A percentile compares a stretch with the other conserved stretches of the same genome.
Evolutionary conservation across 768 basidiomycete genomes (phyloP).

Genomic region (Termitomyces sp.): DNA sequence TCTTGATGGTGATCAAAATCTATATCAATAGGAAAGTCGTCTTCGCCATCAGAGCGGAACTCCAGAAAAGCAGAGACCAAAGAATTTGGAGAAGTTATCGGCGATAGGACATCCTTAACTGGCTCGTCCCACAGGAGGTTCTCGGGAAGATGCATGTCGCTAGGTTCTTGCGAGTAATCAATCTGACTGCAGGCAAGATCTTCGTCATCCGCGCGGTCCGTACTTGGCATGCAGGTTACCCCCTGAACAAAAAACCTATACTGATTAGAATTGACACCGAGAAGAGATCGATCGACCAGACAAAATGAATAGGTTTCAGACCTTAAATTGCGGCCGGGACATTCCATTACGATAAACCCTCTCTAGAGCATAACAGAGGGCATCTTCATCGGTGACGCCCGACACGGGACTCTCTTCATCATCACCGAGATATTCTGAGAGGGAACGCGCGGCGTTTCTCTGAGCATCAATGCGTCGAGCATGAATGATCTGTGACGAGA

Average conservation of each 20-base stretch:
- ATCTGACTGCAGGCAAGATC: slow-evolving; percentile 12
- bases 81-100: neutral
- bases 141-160: slow-evolving; percentile 1
- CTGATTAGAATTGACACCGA: slow-evolving; percentile 22
- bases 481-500: slow-evolving; percentile 20
- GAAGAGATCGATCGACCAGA: slow-evolving; percentile 3
- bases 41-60: slow-evolving; percentile 4
- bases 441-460: slow-evolving; percentile 19
- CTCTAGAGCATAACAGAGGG: slow-evolving; percentile 36
- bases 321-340: slow-evolving; percentile 42
- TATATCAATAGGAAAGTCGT: slow-evolving; percentile 1
- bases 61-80: neutral
- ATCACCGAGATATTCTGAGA: slow-evolving; percentile 19
- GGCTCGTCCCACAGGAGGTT: slow-evolving; percentile 11
- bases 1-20: slow-evolving; percentile 6
- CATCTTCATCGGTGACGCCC: slow-evolving; percentile 26
- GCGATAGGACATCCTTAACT: neutral
- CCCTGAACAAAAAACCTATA: slow-evolving; percentile 11
- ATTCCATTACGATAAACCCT: slow-evolving; percentile 35
- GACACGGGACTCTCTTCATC: neutral
- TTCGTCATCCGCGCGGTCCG: slow-evolving; percentile 15
- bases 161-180: neutral
- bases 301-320: slow-evolving; percentile 16
- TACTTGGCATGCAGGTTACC: neutral
- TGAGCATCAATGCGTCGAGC: slow-evolving; percentile 20